Evolutionary conservation across 371 early-diverging fungal species (phyloP).

Genomic region (Mortierella sp.): DNA sequence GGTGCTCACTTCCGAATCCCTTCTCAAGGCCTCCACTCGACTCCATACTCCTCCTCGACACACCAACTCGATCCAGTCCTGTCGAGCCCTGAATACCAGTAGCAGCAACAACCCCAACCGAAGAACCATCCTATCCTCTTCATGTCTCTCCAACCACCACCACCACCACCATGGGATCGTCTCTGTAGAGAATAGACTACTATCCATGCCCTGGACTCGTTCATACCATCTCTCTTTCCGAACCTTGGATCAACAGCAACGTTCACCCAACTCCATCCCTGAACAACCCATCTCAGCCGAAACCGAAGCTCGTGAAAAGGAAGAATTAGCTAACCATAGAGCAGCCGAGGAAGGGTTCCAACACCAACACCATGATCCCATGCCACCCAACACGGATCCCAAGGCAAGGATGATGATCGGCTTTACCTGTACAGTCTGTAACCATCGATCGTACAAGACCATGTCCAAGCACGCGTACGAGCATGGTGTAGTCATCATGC

Average conservation of each 20-base stretch:
- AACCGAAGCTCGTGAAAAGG: neutral
- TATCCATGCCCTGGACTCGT: slow-evolving; percentile 6
- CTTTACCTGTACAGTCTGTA: slow-evolving; percentile 95
- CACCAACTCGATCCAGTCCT: too few species aligned
- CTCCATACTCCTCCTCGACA: neutral
- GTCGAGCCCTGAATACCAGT: neutral
- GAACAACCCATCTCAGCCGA: neutral
- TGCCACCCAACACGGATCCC: slow-evolving; percentile 53
- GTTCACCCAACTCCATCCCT: neutral
- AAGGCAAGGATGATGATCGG: slow-evolving; percentile 84
- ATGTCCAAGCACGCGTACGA: slow-evolving; percentile 93
- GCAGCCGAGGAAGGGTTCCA: slow-evolving; percentile 28
- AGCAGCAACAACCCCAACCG: neutral
- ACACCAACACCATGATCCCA: slow-evolving; percentile 32
- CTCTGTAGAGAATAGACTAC: neutral
- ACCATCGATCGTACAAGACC: slow-evolving; percentile 82
- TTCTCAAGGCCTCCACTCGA: neutral
- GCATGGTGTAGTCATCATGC: slow-evolving; percentile 93
- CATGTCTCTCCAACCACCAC: slow-evolving; percentile 1
- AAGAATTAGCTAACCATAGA: neutral
- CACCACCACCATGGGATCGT: neutral
- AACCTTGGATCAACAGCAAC: slow-evolving; percentile 15
- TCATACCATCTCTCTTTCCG: slow-evolving; percentile 41
- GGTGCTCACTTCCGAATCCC: neutral
- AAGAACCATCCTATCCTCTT: too few species aligned